A percentile compares a stretch with the other conserved stretches of the same genome.
Evolutionary conservation across 352 stramenopile species (phyloP).

Genomic region (Globisporangium spiculum): DNA sequence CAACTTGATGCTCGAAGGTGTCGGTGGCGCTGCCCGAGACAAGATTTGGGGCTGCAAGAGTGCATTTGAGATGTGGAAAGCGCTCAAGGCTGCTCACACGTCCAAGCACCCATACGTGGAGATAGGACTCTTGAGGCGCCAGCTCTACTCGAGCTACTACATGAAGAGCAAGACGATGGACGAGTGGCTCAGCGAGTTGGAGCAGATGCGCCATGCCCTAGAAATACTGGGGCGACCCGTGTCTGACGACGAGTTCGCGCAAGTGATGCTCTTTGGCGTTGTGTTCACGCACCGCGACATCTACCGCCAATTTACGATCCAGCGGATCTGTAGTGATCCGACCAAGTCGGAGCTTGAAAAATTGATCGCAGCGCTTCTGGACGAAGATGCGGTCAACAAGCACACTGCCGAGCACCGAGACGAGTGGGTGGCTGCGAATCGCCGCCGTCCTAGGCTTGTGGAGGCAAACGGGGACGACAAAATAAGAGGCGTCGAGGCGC

Average conservation of each 20-base stretch:
- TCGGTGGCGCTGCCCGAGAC: background rate
- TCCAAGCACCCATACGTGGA: background rate
- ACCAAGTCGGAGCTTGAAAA: background rate
- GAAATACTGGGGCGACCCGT: background rate
- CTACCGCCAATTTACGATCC: background rate
- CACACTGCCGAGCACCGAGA: background rate
- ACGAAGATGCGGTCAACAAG: background rate
- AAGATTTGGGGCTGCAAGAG: background rate
- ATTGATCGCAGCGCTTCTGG: background rate
- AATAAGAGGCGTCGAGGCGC: background rate
- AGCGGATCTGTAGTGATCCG: background rate
- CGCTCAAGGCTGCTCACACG: background rate
- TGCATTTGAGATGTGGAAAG: background rate
- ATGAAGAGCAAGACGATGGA: background rate
- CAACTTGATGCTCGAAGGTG: background rate
- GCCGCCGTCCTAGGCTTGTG: background rate
- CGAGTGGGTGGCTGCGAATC: background rate
- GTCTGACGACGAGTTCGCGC: background rate
- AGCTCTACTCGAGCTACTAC: slow-evolving; percentile 3
- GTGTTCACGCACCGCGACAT: slow-evolving; percentile 1
- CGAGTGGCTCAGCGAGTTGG: background rate
- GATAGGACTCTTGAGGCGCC: background rate
- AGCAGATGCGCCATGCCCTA: background rate
- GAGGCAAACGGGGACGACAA: background rate
- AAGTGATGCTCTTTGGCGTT: background rate